These are phyloP conservation scores for Daldinia grandis DNA, from an alignment of 495 filamentous ascomycete species.

Conservation along the genomic window DNA sequence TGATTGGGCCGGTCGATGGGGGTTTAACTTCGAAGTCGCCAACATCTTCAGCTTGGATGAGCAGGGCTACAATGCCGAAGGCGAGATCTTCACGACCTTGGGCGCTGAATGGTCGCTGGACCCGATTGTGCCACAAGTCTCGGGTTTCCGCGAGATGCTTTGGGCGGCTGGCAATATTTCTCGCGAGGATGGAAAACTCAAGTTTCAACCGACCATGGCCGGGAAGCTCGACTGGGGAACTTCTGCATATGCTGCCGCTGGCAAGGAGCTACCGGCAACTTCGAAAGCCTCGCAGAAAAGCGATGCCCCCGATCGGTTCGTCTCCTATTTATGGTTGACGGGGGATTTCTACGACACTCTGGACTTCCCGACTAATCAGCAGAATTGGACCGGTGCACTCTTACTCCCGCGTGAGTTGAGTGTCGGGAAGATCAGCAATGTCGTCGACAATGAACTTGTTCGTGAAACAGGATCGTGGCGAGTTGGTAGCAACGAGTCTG, in stretches of 20 bases:
- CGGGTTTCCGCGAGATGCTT: slow-evolving; percentile 38
- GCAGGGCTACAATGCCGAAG: slow-evolving; percentile 34
- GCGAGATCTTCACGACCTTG: slow-evolving; percentile 37
- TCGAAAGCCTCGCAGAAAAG: slow-evolving; percentile 38
- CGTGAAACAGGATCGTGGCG: slow-evolving; percentile 39
- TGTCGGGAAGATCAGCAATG: slow-evolving; percentile 36
- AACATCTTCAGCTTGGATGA: slow-evolving; percentile 35
- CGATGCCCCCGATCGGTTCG: slow-evolving; percentile 37
- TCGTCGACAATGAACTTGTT: slow-evolving; percentile 35
- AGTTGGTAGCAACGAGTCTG: slow-evolving; percentile 21
- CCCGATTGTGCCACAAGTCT: slow-evolving; percentile 39
- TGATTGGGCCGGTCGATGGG: slow-evolving; percentile 38
- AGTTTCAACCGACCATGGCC: slow-evolving; percentile 34
- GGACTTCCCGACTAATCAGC: slow-evolving; percentile 33
- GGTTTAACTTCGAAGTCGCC: slow-evolving; percentile 36
- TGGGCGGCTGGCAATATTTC: slow-evolving; percentile 35
- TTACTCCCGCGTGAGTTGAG: slow-evolving; percentile 41
- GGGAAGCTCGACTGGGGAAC: slow-evolving; percentile 39
- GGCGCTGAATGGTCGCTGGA: slow-evolving; percentile 37
- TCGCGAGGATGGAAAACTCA: slow-evolving; percentile 18
- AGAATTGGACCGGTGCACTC: slow-evolving; percentile 39
- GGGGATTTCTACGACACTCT: slow-evolving; percentile 34
- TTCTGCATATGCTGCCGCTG: slow-evolving; percentile 38
- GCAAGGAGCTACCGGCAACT: slow-evolving; percentile 36
- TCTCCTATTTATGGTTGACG: slow-evolving; percentile 35